A percentile compares a stretch with the other conserved stretches of the same genome.
These are phyloP conservation scores for Niveomyces coronatus DNA, from an alignment of 2,329 filamentous ascomycete species.

Conservation along the genomic window DNA sequence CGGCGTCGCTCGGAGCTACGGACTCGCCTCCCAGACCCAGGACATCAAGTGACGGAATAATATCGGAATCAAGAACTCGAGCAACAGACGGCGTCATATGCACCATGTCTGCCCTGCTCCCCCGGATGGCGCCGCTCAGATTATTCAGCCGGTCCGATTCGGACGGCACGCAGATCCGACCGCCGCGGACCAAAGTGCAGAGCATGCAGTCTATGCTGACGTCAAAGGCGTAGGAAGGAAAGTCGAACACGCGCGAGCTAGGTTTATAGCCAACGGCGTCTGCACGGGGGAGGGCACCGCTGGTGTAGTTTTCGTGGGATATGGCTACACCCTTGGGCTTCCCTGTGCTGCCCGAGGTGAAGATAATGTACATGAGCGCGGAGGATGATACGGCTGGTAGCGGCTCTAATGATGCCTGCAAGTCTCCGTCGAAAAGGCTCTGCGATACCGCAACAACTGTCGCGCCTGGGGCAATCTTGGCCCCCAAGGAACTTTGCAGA, in stretches of 20 bases:
- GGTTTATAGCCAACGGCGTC: constrained; percentile 31
- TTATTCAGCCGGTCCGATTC: constrained; percentile 43
- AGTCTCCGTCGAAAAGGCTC: constrained; percentile 16
- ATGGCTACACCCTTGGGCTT: constrained; percentile 52
- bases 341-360: constrained; percentile 55
- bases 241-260: constrained; percentile 35
- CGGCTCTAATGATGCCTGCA: constrained; percentile 11
- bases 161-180: constrained; percentile 43
- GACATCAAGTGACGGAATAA: constrained; percentile 36
- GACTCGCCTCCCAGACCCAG: constrained; percentile 41
- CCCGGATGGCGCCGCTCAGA: constrained; percentile 33
- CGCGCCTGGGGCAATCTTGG: constrained; percentile 24
- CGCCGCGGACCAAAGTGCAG: constrained; percentile 39
- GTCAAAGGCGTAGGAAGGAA: constrained; percentile 44
- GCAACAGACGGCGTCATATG: constrained; percentile 42
- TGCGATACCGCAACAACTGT: constrained; percentile 24
- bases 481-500: constrained; percentile 26
- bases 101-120: constrained; percentile 36
- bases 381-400: constrained; percentile 31
- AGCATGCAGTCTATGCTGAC: constrained; percentile 45
- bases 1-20: constrained; percentile 40
- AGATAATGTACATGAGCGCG: constrained; percentile 45
- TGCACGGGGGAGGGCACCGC: constrained; percentile 32
- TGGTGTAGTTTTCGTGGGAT: constrained; percentile 36
- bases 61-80: constrained; percentile 33